A percentile compares a stretch with the other conserved stretches of the same genome.
These are phyloP conservation scores for Fraxinus latifolia DNA, from an alignment of 305 asterid species.

Conservation along the genomic window DNA sequence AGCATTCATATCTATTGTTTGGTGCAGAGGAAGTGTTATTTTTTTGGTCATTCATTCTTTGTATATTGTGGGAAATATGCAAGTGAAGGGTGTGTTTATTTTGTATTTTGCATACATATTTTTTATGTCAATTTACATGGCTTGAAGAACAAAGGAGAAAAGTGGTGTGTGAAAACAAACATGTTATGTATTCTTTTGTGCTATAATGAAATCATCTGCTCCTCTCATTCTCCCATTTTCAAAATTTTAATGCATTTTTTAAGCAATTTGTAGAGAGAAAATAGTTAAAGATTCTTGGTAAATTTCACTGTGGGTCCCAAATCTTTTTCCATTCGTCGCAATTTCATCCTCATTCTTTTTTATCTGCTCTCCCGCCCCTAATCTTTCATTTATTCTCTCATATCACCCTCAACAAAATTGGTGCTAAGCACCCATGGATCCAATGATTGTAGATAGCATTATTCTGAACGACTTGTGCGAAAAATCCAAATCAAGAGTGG, in stretches of 20 bases:
- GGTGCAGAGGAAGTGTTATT: neutral
- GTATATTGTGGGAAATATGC: neutral
- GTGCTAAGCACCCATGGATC: neutral
- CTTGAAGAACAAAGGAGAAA: neutral
- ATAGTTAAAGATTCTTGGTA: neutral
- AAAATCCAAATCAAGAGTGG: neutral
- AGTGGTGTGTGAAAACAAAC: neutral
- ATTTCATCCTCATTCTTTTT: neutral
- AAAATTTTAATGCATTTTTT: neutral
- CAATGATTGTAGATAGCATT: neutral
- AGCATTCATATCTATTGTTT: constrained; percentile 1
- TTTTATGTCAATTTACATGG: neutral
- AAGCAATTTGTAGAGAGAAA: neutral
- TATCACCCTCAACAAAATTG: neutral
- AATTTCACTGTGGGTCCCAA: neutral
- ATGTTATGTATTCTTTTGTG: neutral
- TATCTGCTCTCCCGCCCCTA: neutral
- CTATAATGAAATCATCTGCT: neutral
- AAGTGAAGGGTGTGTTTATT: neutral
- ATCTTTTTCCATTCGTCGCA: neutral
- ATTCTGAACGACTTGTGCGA: neutral
- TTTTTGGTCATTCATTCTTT: neutral
- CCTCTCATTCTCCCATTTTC: neutral
- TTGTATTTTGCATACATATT: neutral
- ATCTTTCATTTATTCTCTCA: neutral